Base-by-base conservation (phyloP, 2,329 filamentous ascomycete genomes). In the Elsinoe fawcettii region DNA sequence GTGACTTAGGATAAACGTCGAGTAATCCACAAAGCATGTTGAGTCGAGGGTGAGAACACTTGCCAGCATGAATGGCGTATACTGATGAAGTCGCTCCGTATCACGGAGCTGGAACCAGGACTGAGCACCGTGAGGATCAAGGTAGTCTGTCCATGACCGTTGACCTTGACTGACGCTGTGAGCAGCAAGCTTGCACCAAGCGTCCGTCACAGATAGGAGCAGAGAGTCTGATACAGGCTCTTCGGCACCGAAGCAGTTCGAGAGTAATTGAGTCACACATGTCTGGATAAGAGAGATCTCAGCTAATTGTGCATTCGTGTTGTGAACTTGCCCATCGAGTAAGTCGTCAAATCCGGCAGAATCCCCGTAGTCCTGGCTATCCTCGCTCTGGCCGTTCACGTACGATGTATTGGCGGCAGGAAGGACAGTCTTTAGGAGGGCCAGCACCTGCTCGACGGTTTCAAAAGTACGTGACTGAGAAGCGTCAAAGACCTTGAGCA, bases 301-400 rank as follows among this genome's bases (percentile, higher is more conserved):
- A 12, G 46, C n/a, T 8, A 11, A 11, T 23, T 2, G 25, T n/a
- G 16, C n/a, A 5, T 18, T 25, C 12, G 58, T 56, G 4, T 41
- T 61, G 14, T 18, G 3, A 7, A 11, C 3, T 36, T 27, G 37
- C 16, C 20, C 27, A 9, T 34, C 54, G 8, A 49, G 20, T 8
- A 65, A 56, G 32, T 78, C 76, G 58, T 80, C 76, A 51, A 84
- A 71, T 18, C 74, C 80, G 20, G 75, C 71, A 71, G 77, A 81
- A 59, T 82, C 80, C 27, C 82, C 82, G 63, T 82, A 85, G 47
- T 85, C 82, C 65, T 85, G 83, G 61, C 82, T 85, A 55, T 85
- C 83, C 55, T 84, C 81, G 56, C 74, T 79, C 11, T 55, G 70
- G 4, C 63, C 63, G 23, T 73, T 65, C 12, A 58, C 56, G n/a